Base-by-base conservation (phyloP, 139 green algal species). In the Closterium sp. region DNA sequence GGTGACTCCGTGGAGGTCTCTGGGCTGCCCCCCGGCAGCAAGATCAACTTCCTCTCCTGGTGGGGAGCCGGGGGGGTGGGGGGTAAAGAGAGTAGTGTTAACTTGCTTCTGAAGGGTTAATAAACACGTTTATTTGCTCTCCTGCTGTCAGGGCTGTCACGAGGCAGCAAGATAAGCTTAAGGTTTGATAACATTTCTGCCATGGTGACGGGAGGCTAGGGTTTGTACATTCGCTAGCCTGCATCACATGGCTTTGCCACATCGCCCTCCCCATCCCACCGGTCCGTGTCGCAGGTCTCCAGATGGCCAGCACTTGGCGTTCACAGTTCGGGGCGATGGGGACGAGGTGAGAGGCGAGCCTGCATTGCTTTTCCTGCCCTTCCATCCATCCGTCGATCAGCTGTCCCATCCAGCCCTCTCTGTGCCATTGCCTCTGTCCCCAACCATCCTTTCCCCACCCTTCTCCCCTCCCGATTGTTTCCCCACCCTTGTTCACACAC, bases 41-140 rank as follows among this genome's bases (percentile, higher is more conserved):
- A 93, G 91, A 93, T 96, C 66, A 96, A 97, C 88, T 97, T 97
- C 86, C 94, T 98, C 5, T 95, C 91, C 12, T 99, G 97, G 97
- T 97, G 93, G 16, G 95, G 95, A 0, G 92, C 97, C 93, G 94
- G 96, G n/a, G 95, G 81, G 85, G 33, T 35, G 21, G 2, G 28
- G n/a, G 28, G 4, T 12, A 38, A 9, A 33, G 23, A 8, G n/a
- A 12, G 28, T 66, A 66, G 43, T 55, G 36, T 6, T n/a, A n/a
- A n/a, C n/a, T n/a, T n/a, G n/a, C n/a, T n/a, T n/a, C n/a, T n/a
- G n/a, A n/a, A n/a, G n/a, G n/a, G n/a, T n/a, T n/a, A n/a, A n/a
- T n/a, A n/a, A n/a, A n/a, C n/a, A n/a, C n/a, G n/a, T n/a, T n/a
- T n/a, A n/a, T n/a, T n/a, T n/a, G n/a, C n/a, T n/a, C n/a, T n/a